Evolutionary conservation across 768 basidiomycete species (phyloP).

Genomic region (Boletus reticuloceps): DNA sequence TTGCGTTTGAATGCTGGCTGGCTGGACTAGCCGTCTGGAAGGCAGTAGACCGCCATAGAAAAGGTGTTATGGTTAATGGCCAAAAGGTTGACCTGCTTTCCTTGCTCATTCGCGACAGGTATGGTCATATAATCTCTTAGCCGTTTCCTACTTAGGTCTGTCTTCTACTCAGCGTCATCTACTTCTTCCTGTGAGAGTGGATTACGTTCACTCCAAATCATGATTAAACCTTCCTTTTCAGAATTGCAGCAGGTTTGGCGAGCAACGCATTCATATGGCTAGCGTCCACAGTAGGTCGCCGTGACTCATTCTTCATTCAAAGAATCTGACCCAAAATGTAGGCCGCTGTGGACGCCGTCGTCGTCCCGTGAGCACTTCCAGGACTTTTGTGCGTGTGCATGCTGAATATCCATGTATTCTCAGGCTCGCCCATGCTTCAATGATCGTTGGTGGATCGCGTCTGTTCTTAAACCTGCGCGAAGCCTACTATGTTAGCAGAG

Average conservation of each 20-base stretch:
- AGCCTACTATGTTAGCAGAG: background rate
- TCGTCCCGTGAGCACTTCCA: background rate
- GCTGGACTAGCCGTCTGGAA: background rate
- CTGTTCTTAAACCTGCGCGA: constrained; percentile 1
- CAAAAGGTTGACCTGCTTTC: background rate
- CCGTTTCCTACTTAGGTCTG: background rate
- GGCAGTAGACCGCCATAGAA: background rate
- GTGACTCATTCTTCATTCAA: too few relatives aligned
- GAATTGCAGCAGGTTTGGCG: background rate
- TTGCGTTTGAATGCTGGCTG: constrained; percentile 1
- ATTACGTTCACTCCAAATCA: background rate
- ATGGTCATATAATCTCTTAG: background rate
- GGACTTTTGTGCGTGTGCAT: background rate
- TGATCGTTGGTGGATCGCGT: background rate
- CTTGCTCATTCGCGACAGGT: constrained; percentile 1
- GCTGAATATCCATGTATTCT: background rate
- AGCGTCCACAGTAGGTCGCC: background rate
- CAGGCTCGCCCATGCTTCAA: background rate
- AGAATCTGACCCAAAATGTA: background rate
- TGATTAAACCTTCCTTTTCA: background rate
- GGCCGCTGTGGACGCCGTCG: background rate
- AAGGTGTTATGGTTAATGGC: background rate
- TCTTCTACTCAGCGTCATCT: background rate
- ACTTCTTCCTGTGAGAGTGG: background rate
- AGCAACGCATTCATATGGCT: background rate